Base-by-base conservation (phyloP, 352 stramenopile species). In the Thalassiosira ordinaria region DNA sequence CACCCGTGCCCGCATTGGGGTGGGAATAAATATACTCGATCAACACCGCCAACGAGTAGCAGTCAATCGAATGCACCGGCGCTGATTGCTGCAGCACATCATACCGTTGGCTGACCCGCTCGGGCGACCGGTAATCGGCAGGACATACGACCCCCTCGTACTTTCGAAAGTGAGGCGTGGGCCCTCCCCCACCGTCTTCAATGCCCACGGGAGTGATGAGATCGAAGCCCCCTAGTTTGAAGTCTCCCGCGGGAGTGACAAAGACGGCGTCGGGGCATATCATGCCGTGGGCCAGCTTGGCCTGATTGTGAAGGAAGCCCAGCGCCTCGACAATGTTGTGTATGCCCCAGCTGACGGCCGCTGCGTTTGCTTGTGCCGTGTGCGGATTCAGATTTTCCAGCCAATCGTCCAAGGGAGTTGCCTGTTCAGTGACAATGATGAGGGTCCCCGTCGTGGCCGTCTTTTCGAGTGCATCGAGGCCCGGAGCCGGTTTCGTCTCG, bases 221-320 rank as follows among this genome's bases (percentile, higher is more conserved):
- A 64, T 96, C 95, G 64, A 98, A 97, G 8, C 96, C 96, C 27
- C 91, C 96, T 16, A 99, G 89, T 73, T 98, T 99, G 91, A 97
- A 98, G 88, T 99, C 96, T 53, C 96, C 96, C 49, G 94, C 95
- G 75, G 94, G 73, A 8, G 96, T 99, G 0, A 99, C 96, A 72
- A 97, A 98, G 53, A 98, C 95, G 39, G 94, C 96, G 35, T 95
- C 83, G 2, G 96, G 96, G 22, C 86, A 94, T 14, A 99, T 53
- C 56, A 93, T 94, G 22, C 96, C 96, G 76, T 98, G 96, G 46
- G 97, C 73, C 6, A 98, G 85, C 82, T 98, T 98, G 82, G 96
- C 97, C 81, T 97, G 96, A 18, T 92, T 89, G 60, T 97, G 97
- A 37, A 99, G 88, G 79, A 99, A 99, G 55, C 95, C 91, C 16